These are phyloP conservation scores for Fusarium sp. DNA, from an alignment of 2,329 filamentous ascomycete species.

Conservation along the genomic window DNA sequence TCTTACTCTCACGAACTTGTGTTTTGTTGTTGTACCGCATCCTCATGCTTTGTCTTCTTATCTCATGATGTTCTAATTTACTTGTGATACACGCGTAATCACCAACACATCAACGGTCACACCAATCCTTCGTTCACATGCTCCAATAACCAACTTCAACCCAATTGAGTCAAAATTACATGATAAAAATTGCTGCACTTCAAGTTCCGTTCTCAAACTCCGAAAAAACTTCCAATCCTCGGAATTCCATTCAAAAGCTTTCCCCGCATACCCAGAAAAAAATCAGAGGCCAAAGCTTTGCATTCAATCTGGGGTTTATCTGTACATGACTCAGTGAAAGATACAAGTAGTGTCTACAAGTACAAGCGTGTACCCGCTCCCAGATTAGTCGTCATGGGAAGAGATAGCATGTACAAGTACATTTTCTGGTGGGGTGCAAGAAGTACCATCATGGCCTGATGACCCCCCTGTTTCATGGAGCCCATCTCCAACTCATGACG, in stretches of 20 bases:
- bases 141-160: background rate
- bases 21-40: background rate
- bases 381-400: slow-evolving; percentile 3
- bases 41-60: background rate
- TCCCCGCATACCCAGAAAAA: slow-evolving; percentile 29
- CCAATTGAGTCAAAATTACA: slow-evolving; percentile 19
- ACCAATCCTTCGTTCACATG: background rate
- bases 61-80: slow-evolving; percentile 15
- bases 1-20: background rate
- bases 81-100: background rate
- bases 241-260: slow-evolving; percentile 21
- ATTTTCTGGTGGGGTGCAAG: background rate
- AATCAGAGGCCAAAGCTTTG: background rate
- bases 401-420: slow-evolving; percentile 33
- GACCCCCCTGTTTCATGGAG: slow-evolving; percentile 5
- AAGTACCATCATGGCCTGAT: slow-evolving; percentile 31
- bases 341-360: background rate
- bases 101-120: background rate
- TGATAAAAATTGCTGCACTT: slow-evolving; percentile 19
- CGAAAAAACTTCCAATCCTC: slow-evolving; percentile 18
- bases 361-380: fast-evolving
- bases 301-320: slow-evolving; percentile 27
- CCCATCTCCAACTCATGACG: slow-evolving; percentile 32
- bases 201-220: slow-evolving; percentile 23
- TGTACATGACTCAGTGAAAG: slow-evolving; percentile 40